A percentile compares a stretch with the other conserved stretches of the same genome.
Conservation (phyloP, 169 alveolate genomes). For the Cryptosporidium ryanae region DNA sequence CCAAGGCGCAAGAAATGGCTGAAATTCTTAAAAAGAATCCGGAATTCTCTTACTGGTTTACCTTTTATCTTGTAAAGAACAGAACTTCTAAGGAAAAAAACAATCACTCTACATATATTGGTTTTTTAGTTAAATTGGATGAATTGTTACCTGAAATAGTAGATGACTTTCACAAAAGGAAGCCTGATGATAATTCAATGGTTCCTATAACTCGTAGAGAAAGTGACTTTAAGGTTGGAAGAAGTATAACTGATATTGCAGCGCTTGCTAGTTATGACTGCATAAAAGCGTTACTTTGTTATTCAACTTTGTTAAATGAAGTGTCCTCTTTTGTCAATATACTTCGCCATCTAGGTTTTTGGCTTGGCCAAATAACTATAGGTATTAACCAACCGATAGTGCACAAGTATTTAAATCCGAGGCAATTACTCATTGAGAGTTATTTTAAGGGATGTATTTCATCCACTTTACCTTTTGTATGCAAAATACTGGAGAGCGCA, state of each 20-base stretch:
- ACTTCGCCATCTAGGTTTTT: conserved; percentile 89
- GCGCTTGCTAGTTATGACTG: conserved; percentile 86
- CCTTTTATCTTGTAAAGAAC: conserved; percentile 89
- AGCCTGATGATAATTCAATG: background rate
- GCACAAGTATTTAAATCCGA: conserved; percentile 87
- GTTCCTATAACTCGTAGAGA: conserved; percentile 60
- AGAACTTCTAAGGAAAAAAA: conserved; percentile 92
- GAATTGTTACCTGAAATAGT: background rate
- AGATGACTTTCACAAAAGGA: background rate
- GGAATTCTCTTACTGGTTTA: conserved; percentile 87
- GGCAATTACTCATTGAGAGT: conserved; percentile 86
- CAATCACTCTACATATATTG: conserved; percentile 87
- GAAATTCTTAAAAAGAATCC: conserved; percentile 81
- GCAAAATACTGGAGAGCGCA: conserved; percentile 85
- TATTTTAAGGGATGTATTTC: conserved; percentile 82
- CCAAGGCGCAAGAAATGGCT: conserved; percentile 82
- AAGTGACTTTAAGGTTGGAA: conserved; percentile 81
- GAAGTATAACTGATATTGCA: conserved; percentile 16
- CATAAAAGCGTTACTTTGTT: conserved; percentile 83
- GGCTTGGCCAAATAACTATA: conserved; percentile 91
- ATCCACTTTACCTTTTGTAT: conserved; percentile 89
- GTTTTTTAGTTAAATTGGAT: conserved; percentile 84
- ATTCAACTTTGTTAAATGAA: conserved; percentile 84
- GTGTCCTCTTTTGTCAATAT: conserved; percentile 87
- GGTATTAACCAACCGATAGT: conserved; percentile 89